Evolutionary conservation across 768 basidiomycete species (phyloP).

Genomic region (Tephrocybe rancida): DNA sequence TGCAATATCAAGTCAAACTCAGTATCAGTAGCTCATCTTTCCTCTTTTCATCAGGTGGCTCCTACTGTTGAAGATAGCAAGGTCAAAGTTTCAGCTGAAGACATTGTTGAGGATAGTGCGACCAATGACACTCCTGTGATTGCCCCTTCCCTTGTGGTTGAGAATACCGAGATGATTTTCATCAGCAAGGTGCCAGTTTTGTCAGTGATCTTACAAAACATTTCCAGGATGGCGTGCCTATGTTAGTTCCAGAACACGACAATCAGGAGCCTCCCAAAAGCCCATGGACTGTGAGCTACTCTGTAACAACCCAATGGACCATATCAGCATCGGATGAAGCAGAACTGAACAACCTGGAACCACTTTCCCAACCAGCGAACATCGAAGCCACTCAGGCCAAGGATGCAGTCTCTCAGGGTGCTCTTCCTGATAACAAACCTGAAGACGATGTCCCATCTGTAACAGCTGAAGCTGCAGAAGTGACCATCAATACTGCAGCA

Average conservation of each 20-base stretch:
- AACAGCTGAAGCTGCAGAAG: background rate
- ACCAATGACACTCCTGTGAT: background rate
- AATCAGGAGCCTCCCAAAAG: conserved; percentile 12
- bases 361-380: conserved; percentile 13
- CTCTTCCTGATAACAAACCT: background rate
- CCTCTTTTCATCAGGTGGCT: background rate
- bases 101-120: background rate
- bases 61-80: background rate
- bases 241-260: background rate
- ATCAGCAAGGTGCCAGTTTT: background rate
- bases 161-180: background rate
- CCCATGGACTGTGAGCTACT: conserved; percentile 22
- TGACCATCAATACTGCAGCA: conserved; percentile 5
- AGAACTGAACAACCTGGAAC: conserved; percentile 18
- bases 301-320: conserved; percentile 17
- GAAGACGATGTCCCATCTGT: background rate
- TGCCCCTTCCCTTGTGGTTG: background rate
- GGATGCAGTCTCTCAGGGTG: background rate
- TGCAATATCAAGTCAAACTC: background rate
- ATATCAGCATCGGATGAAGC: conserved; percentile 4
- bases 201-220: background rate
- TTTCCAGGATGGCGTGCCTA: background rate
- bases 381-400: background rate
- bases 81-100: background rate
- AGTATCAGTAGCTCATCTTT: background rate